Base-by-base conservation (phyloP, 2,329 filamentous ascomycete species). In the Monosporascus sp. region DNA sequence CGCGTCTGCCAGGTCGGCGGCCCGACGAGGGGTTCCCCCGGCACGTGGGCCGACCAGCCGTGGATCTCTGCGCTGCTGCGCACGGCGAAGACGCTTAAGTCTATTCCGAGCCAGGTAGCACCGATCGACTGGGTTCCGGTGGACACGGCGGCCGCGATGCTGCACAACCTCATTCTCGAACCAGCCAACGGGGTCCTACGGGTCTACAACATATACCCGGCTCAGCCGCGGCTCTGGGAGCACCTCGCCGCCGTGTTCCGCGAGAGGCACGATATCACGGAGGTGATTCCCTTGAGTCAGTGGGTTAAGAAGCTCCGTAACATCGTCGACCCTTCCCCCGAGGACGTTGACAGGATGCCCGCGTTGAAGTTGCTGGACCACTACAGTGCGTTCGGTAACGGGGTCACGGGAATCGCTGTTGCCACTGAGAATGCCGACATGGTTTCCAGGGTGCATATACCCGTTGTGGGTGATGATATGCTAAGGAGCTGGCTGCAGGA, bases 31-130 rank as follows among this genome's bases (percentile, higher is more conserved):
- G 24, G 27, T 11, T 3, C 4, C 1, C 3, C 20, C 27, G 50
- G 51, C 18, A 22, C 24, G 5, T 62, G 59, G 59, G 46, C 56
- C 2, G 60, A 65, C 8, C 61, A 64, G 48, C 53, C 56, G 5
- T 63, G 62, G 62, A 54, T 63, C 1, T 62, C 62, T 4, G 55
- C 61, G 11, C 45, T 65, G 5, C n/a, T 60, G 4, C 39, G 49
- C 17, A 62, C 59, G 0, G 46, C 60, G 0, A 58, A 55, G 50
- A 52, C 57, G 9, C 46, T 60, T 3, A 39, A 44, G 0, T 53
- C n/a, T 11, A 49, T 58, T 1, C 61, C 62, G 1, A 48, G 9
- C 20, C n/a, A 39, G 3, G 52, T 57, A 18, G 18, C 49, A 3
- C 36, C 52, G 2, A 27, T 65, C 11, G 58, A 63, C 46, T 62